phyloP scores from a whole-genome alignment of 2,329 filamentous ascomycete species.

The Aspergillus alliaceus region DNA sequence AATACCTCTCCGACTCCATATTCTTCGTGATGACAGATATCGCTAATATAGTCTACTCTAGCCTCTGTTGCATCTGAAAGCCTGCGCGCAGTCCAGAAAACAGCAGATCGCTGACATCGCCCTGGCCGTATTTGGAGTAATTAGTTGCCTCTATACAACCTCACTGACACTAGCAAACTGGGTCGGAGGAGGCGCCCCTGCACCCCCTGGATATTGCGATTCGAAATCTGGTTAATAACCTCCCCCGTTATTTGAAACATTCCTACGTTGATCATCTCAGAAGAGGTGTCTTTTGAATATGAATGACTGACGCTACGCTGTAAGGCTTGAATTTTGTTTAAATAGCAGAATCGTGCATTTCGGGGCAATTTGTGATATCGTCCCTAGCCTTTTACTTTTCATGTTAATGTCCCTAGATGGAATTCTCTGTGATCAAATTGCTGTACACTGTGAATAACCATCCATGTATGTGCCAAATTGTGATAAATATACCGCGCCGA shows the following conservation, averaged over 20 bases:
- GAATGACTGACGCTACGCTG: constrained; percentile 12
- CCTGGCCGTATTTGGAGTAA: constrained; percentile 77
- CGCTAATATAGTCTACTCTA: constrained; percentile 39
- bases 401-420: not conserved
- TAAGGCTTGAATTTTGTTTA: not conserved
- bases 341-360: not conserved
- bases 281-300: not conserved
- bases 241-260: not conserved
- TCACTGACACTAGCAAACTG: constrained; percentile 82
- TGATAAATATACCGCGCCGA: not conserved
- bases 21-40: not conserved
- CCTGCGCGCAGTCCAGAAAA: constrained; percentile 67
- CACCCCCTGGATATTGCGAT: constrained; percentile 66
- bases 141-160: constrained; percentile 92
- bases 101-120: constrained; percentile 71
- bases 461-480: not conserved
- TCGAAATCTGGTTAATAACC: constrained; percentile 16
- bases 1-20: constrained; percentile 45
- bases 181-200: constrained; percentile 60
- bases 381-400: constrained; percentile 1
- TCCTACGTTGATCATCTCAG: not conserved
- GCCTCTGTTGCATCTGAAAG: constrained; percentile 87
- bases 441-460: not conserved
- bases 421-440: not conserved
- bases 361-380: not conserved